Evolutionary conservation across 2,329 filamentous ascomycete species (phyloP).

Genomic region (Diplocarpon mali): DNA sequence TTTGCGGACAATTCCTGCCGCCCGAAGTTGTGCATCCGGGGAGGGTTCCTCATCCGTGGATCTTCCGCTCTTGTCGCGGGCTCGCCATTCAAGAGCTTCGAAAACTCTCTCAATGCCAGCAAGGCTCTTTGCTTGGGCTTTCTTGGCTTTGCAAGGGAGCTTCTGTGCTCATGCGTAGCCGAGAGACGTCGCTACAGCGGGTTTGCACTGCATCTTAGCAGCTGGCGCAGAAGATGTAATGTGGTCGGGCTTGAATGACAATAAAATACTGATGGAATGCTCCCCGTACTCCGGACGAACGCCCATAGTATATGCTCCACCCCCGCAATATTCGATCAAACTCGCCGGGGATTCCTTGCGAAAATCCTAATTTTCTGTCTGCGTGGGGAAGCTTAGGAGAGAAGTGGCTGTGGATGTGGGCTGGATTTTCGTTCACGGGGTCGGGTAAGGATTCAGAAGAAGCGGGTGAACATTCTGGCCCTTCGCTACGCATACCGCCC

Average conservation of each 20-base stretch:
- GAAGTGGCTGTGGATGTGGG: neutral
- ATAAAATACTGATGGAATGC: too few species aligned
- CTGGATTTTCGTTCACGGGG: neutral
- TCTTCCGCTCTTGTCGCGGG: conserved; percentile 33
- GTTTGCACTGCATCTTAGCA: too few species aligned
- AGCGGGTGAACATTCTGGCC: conserved; percentile 1
- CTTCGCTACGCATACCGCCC: neutral
- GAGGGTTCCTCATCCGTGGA: conserved; percentile 33
- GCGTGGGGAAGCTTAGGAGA: neutral
- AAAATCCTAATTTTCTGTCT: too few species aligned
- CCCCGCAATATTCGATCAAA: too few species aligned
- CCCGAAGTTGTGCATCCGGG: conserved; percentile 30
- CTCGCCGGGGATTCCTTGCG: too few species aligned
- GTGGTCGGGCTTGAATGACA: too few species aligned
- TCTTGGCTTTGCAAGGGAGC: conserved; percentile 62
- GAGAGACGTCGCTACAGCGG: too few species aligned
- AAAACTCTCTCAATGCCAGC: conserved; percentile 64
- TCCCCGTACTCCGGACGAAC: too few species aligned
- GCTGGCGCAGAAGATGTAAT: too few species aligned
- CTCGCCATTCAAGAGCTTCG: conserved; percentile 58
- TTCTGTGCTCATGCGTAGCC: too few species aligned
- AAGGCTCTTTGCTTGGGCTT: conserved; percentile 53
- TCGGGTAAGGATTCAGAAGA: conserved; percentile 9
- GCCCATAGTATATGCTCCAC: too few species aligned
- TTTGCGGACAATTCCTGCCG: conserved; percentile 42